Percentiles rank a stretch among this genome's conserved stretches.
These are phyloP conservation scores for Colletotrichum musicola DNA, from an alignment of 2,329 filamentous ascomycete genomes.

Conservation along the genomic window DNA sequence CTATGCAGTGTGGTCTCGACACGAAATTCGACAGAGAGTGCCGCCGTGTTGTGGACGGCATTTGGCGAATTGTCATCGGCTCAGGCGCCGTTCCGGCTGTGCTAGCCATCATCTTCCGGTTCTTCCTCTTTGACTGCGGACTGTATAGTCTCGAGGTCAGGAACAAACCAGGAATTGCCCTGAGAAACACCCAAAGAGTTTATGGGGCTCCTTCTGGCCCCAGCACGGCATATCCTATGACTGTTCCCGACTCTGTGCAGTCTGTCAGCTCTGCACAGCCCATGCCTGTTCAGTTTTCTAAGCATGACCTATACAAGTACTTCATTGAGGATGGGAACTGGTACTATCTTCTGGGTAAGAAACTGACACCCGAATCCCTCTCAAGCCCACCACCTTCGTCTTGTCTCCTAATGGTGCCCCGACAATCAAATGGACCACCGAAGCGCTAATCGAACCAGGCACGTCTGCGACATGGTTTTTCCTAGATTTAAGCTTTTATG, in stretches of 20 bases:
- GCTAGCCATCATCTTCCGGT: conserved; percentile 74
- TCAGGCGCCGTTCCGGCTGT: conserved; percentile 74
- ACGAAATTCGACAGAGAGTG: conserved; percentile 59
- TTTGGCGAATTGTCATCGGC: conserved; percentile 77
- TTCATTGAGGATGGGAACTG: conserved; percentile 63
- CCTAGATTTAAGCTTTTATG: conserved; percentile 68
- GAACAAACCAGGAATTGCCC: conserved; percentile 69
- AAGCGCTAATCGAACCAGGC: conserved; percentile 37
- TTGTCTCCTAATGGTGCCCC: neutral
- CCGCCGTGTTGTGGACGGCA: conserved; percentile 64
- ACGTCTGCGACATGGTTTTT: conserved; percentile 66
- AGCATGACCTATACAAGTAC: conserved; percentile 61
- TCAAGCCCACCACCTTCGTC: conserved; percentile 29
- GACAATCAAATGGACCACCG: conserved; percentile 22
- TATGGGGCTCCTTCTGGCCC: conserved; percentile 59
- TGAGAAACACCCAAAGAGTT: conserved; percentile 70
- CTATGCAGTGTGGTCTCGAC: conserved; percentile 62
- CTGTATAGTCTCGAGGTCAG: conserved; percentile 75
- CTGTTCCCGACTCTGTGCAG: conserved; percentile 48
- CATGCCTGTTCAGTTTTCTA: conserved; percentile 63
- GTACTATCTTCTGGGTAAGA: conserved; percentile 54
- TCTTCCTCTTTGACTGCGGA: conserved; percentile 75
- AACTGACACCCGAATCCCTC: neutral
- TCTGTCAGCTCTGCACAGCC: conserved; percentile 50
- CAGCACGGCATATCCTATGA: conserved; percentile 40